Percentiles rank a stretch among this genome's conserved stretches.
Conservation (phyloP, 371 early-diverging fungal species). For the Ordospora colligata region DNA sequence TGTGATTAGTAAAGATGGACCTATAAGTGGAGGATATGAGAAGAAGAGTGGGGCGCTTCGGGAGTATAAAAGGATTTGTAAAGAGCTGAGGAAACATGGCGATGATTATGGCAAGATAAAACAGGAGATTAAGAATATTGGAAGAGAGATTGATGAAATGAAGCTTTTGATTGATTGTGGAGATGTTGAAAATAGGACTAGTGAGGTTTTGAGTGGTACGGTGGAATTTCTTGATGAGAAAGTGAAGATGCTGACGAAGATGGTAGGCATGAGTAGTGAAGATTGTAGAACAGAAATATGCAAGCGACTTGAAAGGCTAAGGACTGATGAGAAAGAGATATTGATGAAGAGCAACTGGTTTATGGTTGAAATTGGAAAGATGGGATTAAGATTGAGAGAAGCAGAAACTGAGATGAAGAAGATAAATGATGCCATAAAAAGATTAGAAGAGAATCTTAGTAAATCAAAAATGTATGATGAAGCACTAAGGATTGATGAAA, state of each 20-base stretch:
- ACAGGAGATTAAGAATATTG: slow-evolving; percentile 2
- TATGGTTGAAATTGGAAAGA: not conserved
- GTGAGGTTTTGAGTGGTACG: not conserved
- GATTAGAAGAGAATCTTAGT: not conserved
- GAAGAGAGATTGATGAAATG: slow-evolving; percentile 3
- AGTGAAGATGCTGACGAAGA: slow-evolving; percentile 4
- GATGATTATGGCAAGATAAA: slow-evolving; percentile 4
- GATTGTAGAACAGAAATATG: not conserved
- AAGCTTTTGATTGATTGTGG: not conserved
- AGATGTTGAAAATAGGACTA: not conserved
- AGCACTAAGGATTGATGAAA: slow-evolving; percentile 24
- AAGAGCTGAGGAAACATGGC: slow-evolving; percentile 10
- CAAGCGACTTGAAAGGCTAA: not conserved
- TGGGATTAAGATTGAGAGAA: not conserved
- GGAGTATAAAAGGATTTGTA: slow-evolving; percentile 36
- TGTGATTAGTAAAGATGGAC: slow-evolving; percentile 47
- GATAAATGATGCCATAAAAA: not conserved
- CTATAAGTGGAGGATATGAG: slow-evolving; percentile 58
- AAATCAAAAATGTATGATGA: not conserved
- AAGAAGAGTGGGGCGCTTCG: slow-evolving; percentile 16
- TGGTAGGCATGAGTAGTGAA: not conserved
- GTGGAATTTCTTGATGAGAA: slow-evolving; percentile 19
- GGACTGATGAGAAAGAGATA: not conserved
- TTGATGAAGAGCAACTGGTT: slow-evolving; percentile 2
- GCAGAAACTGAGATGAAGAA: slow-evolving; percentile 19